Percentiles rank a stretch among this genome's conserved stretches.
Conservation (phyloP, 2,329 filamentous ascomycete genomes). For the Talaromyces sp. region DNA sequence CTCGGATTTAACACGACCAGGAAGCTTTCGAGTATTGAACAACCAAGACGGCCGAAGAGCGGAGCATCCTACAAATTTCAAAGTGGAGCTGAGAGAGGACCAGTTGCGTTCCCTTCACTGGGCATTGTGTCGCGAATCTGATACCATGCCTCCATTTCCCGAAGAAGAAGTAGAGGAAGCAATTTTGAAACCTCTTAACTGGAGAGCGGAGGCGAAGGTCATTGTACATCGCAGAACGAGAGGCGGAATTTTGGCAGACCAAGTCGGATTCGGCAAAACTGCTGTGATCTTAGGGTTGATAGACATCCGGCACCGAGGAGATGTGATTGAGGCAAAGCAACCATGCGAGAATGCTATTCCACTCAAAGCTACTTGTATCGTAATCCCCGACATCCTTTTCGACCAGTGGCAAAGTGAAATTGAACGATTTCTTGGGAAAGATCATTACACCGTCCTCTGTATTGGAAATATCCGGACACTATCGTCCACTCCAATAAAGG, state of each 20-base stretch:
- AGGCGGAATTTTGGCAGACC: slow-evolving; percentile 61
- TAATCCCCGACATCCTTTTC: slow-evolving; percentile 53
- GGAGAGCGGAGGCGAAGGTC: slow-evolving; percentile 52
- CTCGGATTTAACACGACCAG: slow-evolving; percentile 27
- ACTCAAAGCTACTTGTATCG: slow-evolving; percentile 55
- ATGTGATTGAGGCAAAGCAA: slow-evolving; percentile 11
- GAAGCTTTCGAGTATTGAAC: slow-evolving; percentile 38
- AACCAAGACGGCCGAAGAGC: slow-evolving; percentile 36
- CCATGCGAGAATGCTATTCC: slow-evolving; percentile 30
- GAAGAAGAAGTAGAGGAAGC: slow-evolving; percentile 57
- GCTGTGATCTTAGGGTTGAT: slow-evolving; percentile 56
- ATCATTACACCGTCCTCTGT: slow-evolving; percentile 40
- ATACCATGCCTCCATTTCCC: slow-evolving; percentile 35
- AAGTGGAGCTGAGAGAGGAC: slow-evolving; percentile 42
- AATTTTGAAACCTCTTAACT: slow-evolving; percentile 46
- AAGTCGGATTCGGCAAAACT: slow-evolving; percentile 65
- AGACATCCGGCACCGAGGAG: slow-evolving; percentile 37
- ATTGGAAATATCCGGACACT: slow-evolving; percentile 41
- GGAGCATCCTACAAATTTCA: slow-evolving; percentile 33
- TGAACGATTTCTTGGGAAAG: slow-evolving; percentile 43
- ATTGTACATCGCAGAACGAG: slow-evolving; percentile 35
- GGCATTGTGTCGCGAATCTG: slow-evolving; percentile 55
- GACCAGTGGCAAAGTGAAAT: slow-evolving; percentile 58
- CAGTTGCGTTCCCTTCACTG: slow-evolving; percentile 55
- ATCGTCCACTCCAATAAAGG: slow-evolving; percentile 35